Conservation (phyloP, 345 rosid genomes). For the Cochlearia excelsa region DNA sequence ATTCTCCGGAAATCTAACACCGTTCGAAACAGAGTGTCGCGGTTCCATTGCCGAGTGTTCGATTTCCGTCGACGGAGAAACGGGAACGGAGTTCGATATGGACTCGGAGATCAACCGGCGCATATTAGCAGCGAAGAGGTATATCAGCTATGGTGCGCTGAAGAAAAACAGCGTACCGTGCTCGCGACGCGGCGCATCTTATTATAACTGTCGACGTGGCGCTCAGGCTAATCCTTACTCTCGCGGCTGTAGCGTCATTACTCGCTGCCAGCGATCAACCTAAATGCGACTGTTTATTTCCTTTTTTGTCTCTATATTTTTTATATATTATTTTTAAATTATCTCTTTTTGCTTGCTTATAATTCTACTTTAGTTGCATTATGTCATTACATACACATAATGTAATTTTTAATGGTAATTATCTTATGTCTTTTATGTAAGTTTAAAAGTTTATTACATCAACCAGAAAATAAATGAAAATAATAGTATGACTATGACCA, state of each 20-base stretch:
- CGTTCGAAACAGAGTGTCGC: constrained; percentile 48
- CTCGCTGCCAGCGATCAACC: constrained; percentile 68
- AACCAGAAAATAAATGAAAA: too few relatives aligned
- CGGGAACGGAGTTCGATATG: constrained; percentile 53
- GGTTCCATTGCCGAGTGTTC: constrained; percentile 72
- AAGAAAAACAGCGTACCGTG: constrained; percentile 77
- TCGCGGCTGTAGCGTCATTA: constrained; percentile 75
- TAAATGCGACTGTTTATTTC: background rate
- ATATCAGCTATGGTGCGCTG: constrained; percentile 93
- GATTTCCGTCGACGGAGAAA: constrained; percentile 33
- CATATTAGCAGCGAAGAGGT: constrained; percentile 54
- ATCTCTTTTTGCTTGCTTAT: background rate
- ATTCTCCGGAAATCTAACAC: constrained; percentile 38
- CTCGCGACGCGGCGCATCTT: constrained; percentile 86
- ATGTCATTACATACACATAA: too few relatives aligned
- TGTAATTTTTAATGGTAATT: too few relatives aligned
- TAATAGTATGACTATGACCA: too few relatives aligned
- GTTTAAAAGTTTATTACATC: too few relatives aligned
- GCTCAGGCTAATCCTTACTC: constrained; percentile 77
- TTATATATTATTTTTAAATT: constrained; percentile 17
- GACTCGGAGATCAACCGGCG: constrained; percentile 82
- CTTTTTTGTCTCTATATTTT: background rate
- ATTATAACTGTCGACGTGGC: constrained; percentile 76
- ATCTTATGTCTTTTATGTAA: too few relatives aligned
- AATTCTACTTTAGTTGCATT: background rate